These are phyloP conservation scores for Lepidium aucheri DNA, from an alignment of 345 rosid genomes.

Conservation along the genomic window DNA sequence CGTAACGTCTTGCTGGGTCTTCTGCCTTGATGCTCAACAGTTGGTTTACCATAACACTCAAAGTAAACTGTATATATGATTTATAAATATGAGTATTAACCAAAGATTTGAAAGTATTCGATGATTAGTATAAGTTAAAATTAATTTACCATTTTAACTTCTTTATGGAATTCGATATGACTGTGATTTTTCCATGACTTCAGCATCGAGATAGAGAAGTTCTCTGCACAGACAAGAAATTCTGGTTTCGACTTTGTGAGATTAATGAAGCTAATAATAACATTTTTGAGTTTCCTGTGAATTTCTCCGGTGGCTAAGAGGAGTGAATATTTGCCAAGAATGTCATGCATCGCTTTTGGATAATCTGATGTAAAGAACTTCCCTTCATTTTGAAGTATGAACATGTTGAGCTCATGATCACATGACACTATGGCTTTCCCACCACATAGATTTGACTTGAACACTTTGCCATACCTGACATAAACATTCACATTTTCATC, in stretches of 20 bases:
- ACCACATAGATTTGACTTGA: constrained; percentile 76
- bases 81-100: too few relatives aligned
- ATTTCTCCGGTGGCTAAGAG: constrained; percentile 51
- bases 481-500: not conserved
- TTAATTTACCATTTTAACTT: constrained; percentile 44
- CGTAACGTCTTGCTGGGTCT: constrained; percentile 41
- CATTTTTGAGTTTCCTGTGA: constrained; percentile 61
- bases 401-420: constrained; percentile 66
- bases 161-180: constrained; percentile 45
- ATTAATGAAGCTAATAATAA: constrained; percentile 43
- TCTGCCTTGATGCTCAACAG: constrained; percentile 64
- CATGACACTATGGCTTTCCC: constrained; percentile 76
- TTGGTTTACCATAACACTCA: constrained; percentile 57
- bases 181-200: constrained; percentile 48
- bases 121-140: not conserved
- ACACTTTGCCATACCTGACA: constrained; percentile 65
- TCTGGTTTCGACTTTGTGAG: constrained; percentile 40
- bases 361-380: constrained; percentile 58
- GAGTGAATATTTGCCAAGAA: constrained; percentile 61
- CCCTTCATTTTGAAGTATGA: constrained; percentile 79
- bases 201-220: constrained; percentile 45
- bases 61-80: constrained; percentile 38
- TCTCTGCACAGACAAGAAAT: constrained; percentile 41
- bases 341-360: constrained; percentile 67
- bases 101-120: not conserved